Evolutionary conservation across 2,329 filamentous ascomycete genomes (phyloP), one percentile per base, ranked within the genome.

Genomic region (Camillea tinctor): DNA sequence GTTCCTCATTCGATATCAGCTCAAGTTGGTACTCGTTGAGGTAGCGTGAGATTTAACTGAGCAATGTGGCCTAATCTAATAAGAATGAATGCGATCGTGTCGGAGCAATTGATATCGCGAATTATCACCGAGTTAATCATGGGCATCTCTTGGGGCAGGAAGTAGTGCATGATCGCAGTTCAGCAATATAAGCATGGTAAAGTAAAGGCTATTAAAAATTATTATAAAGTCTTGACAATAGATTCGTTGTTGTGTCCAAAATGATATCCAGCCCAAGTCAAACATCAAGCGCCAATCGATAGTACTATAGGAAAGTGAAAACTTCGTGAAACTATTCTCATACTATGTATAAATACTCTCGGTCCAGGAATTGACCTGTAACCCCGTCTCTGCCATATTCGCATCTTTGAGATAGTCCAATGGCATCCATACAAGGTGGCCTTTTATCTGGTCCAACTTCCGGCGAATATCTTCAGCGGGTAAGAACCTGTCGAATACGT

Each of bases 371-470:
- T 98, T 98, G 49, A 98, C 87, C 76, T 93, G 88, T 75, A 98
- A 71, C 0, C 94, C 93, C 69, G 84, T 86, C 78, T 97, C 93
- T 0, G 93, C 93, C 93, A 98, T 96, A 68, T 91, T 84, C 0
- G 88, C 92, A 64, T 96, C 88, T 69, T 85, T 82, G 71, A 98
- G 76, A 73, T 97, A 98, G 52, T 93, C 86, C 69, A 98, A 75
- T n/a, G 93, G 93, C 88, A 97, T 94, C 91, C 92, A 96, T 6
- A 98, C 94, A 49, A 98, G 75, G 78, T 98, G 94, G 0, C 94
- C 94, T 77, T 87, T 88, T 66, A 98, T 86, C 71, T 89, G 82
- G 68, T 92, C 88, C 54, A 98, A 79, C 74, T 94, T 92, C 65
- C 82, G 74, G 17, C 91, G 84, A 6, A 95, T 87, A 58, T 96